Evolutionary conservation across 805 yeast genomes (phyloP).

Genomic region (Ogataea nakhonphanomensis): DNA sequence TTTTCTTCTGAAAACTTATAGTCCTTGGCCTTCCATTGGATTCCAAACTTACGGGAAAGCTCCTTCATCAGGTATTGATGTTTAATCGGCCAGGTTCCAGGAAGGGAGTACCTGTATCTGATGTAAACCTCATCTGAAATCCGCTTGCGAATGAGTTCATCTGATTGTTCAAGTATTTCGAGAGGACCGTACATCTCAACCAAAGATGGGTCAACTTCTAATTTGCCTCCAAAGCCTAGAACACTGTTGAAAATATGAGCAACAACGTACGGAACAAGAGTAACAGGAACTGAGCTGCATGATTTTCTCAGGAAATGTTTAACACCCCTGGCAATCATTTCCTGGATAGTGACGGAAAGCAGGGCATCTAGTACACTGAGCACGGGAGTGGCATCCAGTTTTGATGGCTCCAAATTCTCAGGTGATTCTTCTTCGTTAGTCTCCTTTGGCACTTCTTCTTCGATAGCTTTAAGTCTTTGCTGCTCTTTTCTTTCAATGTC

Average conservation of each 20-base stretch:
- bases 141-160: conserved; percentile 40
- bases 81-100: conserved; percentile 45
- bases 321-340: conserved; percentile 74
- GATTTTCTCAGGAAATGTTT: conserved; percentile 67
- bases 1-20: conserved; percentile 47
- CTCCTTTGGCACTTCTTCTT: conserved; percentile 30
- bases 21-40: conserved; percentile 67
- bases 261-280: conserved; percentile 56
- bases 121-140: conserved; percentile 50
- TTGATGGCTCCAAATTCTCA: conserved; percentile 29
- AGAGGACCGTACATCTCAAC: conserved; percentile 40
- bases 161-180: conserved; percentile 42
- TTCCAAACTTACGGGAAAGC: conserved; percentile 74
- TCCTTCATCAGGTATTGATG: conserved; percentile 55
- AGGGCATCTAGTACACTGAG: conserved; percentile 46
- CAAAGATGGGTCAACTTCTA: conserved; percentile 41
- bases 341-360: conserved; percentile 48
- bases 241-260: conserved; percentile 71
- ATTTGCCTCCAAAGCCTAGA: conserved; percentile 48
- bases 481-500: conserved; percentile 29
- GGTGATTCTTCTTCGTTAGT: conserved; percentile 30
- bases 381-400: conserved; percentile 42
- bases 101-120: conserved; percentile 63
- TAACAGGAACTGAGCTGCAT: conserved; percentile 45
- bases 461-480: conserved; percentile 28